phyloP scores from a whole-genome alignment of 805 yeast species.

The Saccharomycopsis sp. region DNA sequence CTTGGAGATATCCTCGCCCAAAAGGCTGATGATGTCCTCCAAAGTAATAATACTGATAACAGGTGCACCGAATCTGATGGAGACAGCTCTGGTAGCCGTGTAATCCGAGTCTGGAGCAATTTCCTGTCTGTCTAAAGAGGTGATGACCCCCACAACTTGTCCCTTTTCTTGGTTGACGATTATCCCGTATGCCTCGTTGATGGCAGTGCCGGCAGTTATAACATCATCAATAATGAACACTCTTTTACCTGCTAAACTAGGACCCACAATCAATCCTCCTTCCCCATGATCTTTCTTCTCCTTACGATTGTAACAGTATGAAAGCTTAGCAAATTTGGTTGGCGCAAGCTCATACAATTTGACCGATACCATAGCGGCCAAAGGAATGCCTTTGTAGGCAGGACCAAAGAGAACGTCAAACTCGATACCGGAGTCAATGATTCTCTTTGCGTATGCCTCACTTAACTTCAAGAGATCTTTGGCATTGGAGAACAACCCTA shows the following conservation, averaged over 20 bases:
- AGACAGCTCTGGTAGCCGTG: constrained; percentile 79
- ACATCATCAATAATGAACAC: constrained; percentile 92
- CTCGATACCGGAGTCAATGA: constrained; percentile 70
- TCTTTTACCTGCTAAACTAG: constrained; percentile 59
- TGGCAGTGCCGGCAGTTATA: constrained; percentile 98
- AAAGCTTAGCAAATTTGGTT: constrained; percentile 55
- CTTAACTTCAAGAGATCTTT: constrained; percentile 73
- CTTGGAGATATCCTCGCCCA: constrained; percentile 47
- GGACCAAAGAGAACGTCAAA: constrained; percentile 95
- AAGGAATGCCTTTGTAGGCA: constrained; percentile 95
- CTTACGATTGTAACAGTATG: constrained; percentile 93
- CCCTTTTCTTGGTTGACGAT: constrained; percentile 62
- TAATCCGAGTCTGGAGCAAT: constrained; percentile 55
- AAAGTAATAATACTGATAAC: constrained; percentile 76
- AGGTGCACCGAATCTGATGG: constrained; percentile 68
- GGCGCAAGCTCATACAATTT: constrained; percentile 82
- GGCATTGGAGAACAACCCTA: constrained; percentile 86
- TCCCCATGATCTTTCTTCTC: constrained; percentile 98
- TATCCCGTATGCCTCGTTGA: constrained; percentile 84
- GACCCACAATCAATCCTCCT: constrained; percentile 93
- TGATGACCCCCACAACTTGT: constrained; percentile 70
- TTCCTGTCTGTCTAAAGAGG: constrained; percentile 95
- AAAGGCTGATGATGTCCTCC: constrained; percentile 61
- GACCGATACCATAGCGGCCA: constrained; percentile 88
- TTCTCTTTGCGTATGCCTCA: constrained; percentile 82